These are phyloP conservation scores for Aspergillus awamori DNA, from an alignment of 2,329 filamentous ascomycete species.

Conservation along the genomic window DNA sequence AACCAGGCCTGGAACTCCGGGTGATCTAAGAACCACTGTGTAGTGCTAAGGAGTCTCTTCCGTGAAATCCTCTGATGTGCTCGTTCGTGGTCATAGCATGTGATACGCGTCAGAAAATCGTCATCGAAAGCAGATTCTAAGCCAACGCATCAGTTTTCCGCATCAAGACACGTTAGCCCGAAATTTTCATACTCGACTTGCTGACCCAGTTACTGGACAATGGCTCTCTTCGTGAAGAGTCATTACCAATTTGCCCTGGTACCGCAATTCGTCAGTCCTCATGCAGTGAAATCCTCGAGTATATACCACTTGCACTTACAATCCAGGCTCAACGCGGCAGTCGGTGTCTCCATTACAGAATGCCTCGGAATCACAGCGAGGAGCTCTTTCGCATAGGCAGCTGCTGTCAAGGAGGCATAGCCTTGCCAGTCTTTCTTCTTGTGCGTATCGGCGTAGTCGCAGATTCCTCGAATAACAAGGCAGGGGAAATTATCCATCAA, in stretches of 20 bases:
- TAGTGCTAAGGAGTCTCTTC: constrained; percentile 24
- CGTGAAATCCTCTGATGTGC: constrained; percentile 22
- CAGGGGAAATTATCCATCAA: constrained; percentile 1
- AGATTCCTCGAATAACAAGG: neutral
- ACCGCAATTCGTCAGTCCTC: too few species aligned
- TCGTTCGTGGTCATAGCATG: constrained; percentile 24
- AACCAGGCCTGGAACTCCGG: constrained; percentile 23
- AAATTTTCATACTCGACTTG: neutral
- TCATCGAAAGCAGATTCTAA: neutral
- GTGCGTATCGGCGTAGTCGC: neutral
- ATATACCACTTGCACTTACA: neutral
- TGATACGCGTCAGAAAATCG: constrained; percentile 19
- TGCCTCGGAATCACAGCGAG: neutral
- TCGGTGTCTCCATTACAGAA: neutral
- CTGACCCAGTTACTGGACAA: neutral
- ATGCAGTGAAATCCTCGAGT: too few species aligned
- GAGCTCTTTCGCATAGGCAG: neutral
- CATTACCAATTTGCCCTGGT: neutral
- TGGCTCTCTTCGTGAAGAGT: neutral
- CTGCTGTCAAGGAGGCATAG: neutral
- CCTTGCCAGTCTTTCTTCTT: neutral
- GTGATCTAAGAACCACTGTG: constrained; percentile 24
- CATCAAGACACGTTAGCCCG: neutral
- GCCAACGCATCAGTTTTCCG: neutral
- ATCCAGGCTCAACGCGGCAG: neutral